phyloP scores from a whole-genome alignment of 192 early-diverging fungal genomes.

The Lunasporangiospora selenospora region DNA sequence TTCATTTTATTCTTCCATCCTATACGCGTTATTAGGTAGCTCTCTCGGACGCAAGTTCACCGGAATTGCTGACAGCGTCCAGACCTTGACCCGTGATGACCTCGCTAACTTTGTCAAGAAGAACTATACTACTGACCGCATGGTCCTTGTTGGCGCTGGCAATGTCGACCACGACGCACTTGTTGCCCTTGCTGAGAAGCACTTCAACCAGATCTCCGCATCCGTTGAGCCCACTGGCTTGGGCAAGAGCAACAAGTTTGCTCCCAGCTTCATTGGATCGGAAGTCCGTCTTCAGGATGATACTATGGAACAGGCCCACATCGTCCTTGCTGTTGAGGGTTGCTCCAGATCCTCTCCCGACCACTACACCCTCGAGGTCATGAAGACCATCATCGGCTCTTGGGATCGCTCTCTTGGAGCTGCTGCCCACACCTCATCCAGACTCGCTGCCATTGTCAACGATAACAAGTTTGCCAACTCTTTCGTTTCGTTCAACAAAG shows the following conservation, averaged over 20 bases:
- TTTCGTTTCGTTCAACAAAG: conserved; percentile 99
- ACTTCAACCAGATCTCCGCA: conserved; percentile 84
- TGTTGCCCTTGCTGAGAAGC: conserved; percentile 90
- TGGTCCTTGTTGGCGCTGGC: conserved; percentile 95
- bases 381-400: conserved; percentile 94
- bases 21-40: no score
- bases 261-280: conserved; percentile 88
- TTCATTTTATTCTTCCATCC: conserved; percentile 19
- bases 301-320: conserved; percentile 89
- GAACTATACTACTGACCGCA: conserved; percentile 97
- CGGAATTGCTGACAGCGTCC: conserved; percentile 93
- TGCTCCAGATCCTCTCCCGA: conserved; percentile 93
- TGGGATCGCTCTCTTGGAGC: conserved; percentile 97
- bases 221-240: conserved; percentile 54
- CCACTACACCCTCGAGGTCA: conserved; percentile 95
- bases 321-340: conserved; percentile 96
- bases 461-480: conserved; percentile 93
- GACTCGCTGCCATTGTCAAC: conserved; percentile 83
- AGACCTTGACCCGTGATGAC: conserved; percentile 86
- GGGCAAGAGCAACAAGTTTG: conserved; percentile 51
- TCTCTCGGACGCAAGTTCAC: conserved; percentile 92
- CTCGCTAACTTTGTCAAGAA: conserved; percentile 87
- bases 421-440: conserved; percentile 84
- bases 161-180: conserved; percentile 93
- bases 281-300: conserved; percentile 91